These are phyloP conservation scores for Strobilomyces echinocephalus DNA, from an alignment of 768 basidiomycete genomes.

Conservation along the genomic window DNA sequence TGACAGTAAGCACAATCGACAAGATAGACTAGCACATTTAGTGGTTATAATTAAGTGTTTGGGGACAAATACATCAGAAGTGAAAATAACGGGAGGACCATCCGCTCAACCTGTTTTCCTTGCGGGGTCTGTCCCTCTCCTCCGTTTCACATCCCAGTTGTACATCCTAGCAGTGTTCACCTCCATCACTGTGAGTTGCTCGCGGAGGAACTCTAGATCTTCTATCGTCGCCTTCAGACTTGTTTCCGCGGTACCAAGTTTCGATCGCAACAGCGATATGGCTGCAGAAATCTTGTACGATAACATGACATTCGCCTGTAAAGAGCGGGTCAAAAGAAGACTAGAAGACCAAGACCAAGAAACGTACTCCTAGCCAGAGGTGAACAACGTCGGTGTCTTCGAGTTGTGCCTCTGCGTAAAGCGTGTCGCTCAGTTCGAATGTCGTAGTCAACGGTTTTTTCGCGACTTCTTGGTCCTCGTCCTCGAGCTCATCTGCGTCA, in stretches of 20 bases:
- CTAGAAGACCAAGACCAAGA: background rate
- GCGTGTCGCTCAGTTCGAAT: slow-evolving; percentile 94
- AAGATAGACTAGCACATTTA: too few species aligned
- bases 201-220: slow-evolving; percentile 88
- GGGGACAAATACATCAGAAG: background rate
- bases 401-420: slow-evolving; percentile 87
- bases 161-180: slow-evolving; percentile 92
- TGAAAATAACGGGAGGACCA: background rate
- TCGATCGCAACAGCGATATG: slow-evolving; percentile 64
- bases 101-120: slow-evolving; percentile 12
- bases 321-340: background rate
- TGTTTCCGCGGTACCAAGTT: slow-evolving; percentile 66
- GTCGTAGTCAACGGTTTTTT: slow-evolving; percentile 68
- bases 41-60: too few species aligned
- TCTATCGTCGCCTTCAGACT: slow-evolving; percentile 67
- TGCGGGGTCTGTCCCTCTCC: slow-evolving; percentile 48
- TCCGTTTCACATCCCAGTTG: slow-evolving; percentile 90
- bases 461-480: slow-evolving; percentile 40
- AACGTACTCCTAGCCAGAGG: slow-evolving; percentile 90
- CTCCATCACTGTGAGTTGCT: slow-evolving; percentile 96
- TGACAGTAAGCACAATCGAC: too few species aligned
- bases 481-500: slow-evolving; percentile 45
- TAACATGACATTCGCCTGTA: slow-evolving; percentile 94
- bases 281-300: slow-evolving; percentile 85
- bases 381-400: slow-evolving; percentile 86